phyloP scores from a whole-genome alignment of 1,139 yeast species.

The Sugiyamaella japonica region DNA sequence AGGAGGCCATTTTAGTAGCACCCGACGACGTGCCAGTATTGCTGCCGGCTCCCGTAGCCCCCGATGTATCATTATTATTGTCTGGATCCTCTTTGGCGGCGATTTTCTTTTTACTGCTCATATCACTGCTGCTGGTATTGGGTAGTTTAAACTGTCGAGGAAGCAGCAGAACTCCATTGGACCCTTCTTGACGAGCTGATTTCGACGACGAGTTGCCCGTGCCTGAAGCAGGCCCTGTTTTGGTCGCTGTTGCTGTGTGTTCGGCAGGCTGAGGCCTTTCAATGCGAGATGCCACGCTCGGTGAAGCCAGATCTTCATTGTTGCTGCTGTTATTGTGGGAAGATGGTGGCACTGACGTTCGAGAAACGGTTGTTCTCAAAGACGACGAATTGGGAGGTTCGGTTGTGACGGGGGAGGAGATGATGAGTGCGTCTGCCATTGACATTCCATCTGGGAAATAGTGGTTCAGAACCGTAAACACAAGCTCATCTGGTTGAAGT shows the following conservation, averaged over 20 bases:
- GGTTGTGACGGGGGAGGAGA: slow-evolving; percentile 32
- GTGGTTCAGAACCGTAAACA: slow-evolving; percentile 59
- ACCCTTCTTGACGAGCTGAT: slow-evolving; percentile 15
- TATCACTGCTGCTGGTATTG: slow-evolving; percentile 5
- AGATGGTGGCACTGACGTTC: no score
- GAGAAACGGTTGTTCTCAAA: no score
- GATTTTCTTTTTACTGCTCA: slow-evolving; percentile 7
- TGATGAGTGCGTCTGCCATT: slow-evolving; percentile 64
- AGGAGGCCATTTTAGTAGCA: neutral
- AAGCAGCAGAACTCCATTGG: slow-evolving; percentile 36
- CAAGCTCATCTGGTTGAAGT: slow-evolving; percentile 57
- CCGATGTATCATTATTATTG: no score
- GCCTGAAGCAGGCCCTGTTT: slow-evolving; percentile 1
- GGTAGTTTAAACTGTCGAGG: slow-evolving; percentile 36
- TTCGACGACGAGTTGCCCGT: neutral
- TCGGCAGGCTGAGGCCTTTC: slow-evolving; percentile 8
- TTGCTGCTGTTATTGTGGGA: neutral
- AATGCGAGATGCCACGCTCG: neutral
- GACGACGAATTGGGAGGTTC: neutral
- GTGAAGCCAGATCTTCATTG: slow-evolving; percentile 6
- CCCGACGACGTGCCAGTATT: neutral
- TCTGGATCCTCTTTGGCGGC: neutral
- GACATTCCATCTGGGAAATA: slow-evolving; percentile 69
- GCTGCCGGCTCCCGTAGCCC: neutral
- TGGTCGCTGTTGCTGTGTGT: neutral